Evolutionary conservation across 2,329 filamentous ascomycete species (phyloP), one percentile per base, ranked within the genome.

Genomic region (Penicillium sumatraense): DNA sequence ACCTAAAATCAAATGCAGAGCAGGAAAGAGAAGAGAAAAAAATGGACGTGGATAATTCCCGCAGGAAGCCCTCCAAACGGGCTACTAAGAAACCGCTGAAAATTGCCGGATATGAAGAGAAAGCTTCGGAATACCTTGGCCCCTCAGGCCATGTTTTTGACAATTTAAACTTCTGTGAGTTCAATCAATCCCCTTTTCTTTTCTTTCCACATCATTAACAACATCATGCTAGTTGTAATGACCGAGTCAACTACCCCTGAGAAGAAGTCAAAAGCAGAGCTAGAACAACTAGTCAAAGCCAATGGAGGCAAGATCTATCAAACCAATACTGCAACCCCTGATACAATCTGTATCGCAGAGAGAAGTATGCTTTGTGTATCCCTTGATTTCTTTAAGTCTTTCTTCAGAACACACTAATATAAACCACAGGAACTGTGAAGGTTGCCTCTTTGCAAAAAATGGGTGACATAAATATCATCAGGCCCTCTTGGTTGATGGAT

Each of bases 271-370:
- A 97, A 96, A 72, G 79, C 83, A 0, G 87, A 96, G 59, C 78
- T 99, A 1, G 93, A 98, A 72, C 80, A 84, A 8, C 74, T 96
- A 1, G 83, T 98, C 65, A 96, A 95, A 72, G 83, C 87, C 5
- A 86, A 97, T 58, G 93, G 93, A 3, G 95, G 92, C 5, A 84
- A 77, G 9, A 81, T 97, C 27, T 89, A 88, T 7, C 92, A 97
- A 69, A 87, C 87, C 10, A 84, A 91, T 6, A 83, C 80, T 4
- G 82, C 85, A 1, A 81, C 79, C 3, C 77, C 83, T 1, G 76
- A 80, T 41, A 91, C 89, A 59, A 80, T 95, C 31, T 81, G 93
- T 48, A 78, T 98, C 10, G 91, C 89, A 0, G 93, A 97, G 61
- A 89, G 91, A 71, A 89, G 81, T 80, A 68, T 60, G 70, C 51